Base-by-base conservation (phyloP, 352 stramenopile genomes). In the Elongisporangium anandrum region DNA sequence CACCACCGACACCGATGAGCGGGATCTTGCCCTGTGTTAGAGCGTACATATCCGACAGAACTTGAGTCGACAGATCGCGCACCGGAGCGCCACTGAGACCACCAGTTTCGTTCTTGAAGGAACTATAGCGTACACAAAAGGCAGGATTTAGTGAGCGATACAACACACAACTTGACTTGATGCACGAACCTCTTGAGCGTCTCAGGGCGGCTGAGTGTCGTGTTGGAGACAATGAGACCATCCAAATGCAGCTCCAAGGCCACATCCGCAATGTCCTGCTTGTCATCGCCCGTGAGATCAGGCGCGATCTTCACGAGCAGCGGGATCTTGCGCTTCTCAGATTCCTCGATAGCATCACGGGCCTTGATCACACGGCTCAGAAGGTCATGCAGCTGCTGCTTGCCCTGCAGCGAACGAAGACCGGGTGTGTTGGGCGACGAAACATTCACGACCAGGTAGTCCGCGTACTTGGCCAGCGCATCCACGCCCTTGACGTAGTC, bases 391-490 rank as follows among this genome's bases (percentile, higher is more conserved):
- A 99, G 75, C 47, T 94, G 83, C 52, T 87, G 68, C 53, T 93
- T 90, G 50, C 82, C 81, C 64, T 95, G 85, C 20, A 95, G 59
- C 4, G 85, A 83, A 4, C 85, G 81, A n/a, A 95, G 66, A 1
- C 85, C 85, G 0, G 96, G 95, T 4, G 94, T 99, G 78, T 99
- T 99, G 26, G 96, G 97, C 52, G 83, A 96, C n/a, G 92, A 98
- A 34, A 99, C 89, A 65, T 99, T 99, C 21, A 99, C 93, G 16
- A 99, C 97, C 13, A 99, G 64, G 69, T 99, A 99, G 70, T 99
- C 97, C 9, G 92, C 96, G 63, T 92, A 98, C 41, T 93, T 91
- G 54, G 89, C 96, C 0, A 99, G 76, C 51, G 83, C 72, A 15
- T 83, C 59, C 22, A 99, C 98, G 17, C 95, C 95, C 29, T 73